Conservation (phyloP, 257 asterid species). For the Linaria vulgaris region DNA sequence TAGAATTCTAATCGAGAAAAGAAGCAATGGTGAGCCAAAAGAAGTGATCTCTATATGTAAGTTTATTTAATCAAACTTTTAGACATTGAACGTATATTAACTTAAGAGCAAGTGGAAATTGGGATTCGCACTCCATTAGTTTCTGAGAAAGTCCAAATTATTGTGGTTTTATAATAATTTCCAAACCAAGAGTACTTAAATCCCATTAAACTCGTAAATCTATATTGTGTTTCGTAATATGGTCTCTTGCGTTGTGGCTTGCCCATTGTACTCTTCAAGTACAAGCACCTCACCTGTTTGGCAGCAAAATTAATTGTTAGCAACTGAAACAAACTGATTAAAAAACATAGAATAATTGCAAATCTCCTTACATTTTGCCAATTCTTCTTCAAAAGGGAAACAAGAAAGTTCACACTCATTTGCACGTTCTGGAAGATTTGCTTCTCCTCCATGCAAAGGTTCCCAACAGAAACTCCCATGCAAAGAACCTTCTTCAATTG, state of each 20-base stretch:
- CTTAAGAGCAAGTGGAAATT: too few species aligned
- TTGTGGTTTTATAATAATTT: constrained; percentile 19
- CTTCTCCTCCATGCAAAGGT: constrained; percentile 50
- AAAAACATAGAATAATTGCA: constrained; percentile 1
- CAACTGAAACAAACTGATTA: background rate
- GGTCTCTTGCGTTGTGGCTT: constrained; percentile 49
- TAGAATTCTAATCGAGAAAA: too few species aligned
- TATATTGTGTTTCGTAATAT: too few species aligned
- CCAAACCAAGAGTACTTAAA: constrained; percentile 32
- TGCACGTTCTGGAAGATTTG: too few species aligned
- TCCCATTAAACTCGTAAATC: too few species aligned
- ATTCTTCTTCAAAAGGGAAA: constrained; percentile 50
- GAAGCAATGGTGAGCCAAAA: too few species aligned
- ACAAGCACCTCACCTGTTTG: too few species aligned
- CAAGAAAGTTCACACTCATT: constrained; percentile 52
- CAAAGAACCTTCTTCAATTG: constrained; percentile 58
- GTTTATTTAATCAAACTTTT: too few species aligned
- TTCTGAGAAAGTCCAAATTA: constrained; percentile 21
- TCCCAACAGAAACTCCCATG: constrained; percentile 63
- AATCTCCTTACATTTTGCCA: constrained; percentile 51
- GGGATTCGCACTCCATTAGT: background rate
- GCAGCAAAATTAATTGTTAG: too few species aligned
- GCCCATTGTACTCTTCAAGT: constrained; percentile 62
- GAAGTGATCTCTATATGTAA: too few species aligned
- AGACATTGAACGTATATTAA: too few species aligned